Evolutionary conservation across 1,284 basidiomycete genomes (phyloP).

Genomic region (Cryptococcus neoformans): DNA sequence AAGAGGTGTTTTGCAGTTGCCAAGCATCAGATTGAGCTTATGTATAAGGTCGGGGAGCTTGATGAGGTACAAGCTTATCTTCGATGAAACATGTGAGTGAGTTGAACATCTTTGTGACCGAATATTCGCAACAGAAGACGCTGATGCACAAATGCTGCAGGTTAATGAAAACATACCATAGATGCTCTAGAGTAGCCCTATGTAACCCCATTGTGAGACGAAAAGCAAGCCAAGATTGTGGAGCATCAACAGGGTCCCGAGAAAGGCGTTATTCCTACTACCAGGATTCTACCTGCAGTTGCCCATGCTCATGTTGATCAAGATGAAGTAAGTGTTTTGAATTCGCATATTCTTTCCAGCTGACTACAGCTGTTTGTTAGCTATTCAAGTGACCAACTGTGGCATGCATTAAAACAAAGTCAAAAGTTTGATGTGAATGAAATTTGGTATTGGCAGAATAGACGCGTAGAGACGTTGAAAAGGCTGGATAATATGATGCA

Average conservation of each 20-base stretch:
- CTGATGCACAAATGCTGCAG: slow-evolving; percentile 7
- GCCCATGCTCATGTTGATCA: slow-evolving; percentile 34
- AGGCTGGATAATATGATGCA: background rate
- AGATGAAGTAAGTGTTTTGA: slow-evolving; percentile 16
- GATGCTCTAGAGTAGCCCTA: slow-evolving; percentile 22
- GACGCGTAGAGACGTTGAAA: background rate
- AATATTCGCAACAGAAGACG: background rate
- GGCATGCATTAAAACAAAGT: background rate
- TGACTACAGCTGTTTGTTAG: no score
- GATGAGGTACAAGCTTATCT: slow-evolving; percentile 26
- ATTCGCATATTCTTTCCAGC: no score
- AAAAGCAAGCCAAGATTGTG: slow-evolving; percentile 6
- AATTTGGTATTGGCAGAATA: background rate
- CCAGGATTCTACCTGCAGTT: slow-evolving; percentile 19
- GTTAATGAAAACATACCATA: slow-evolving; percentile 16
- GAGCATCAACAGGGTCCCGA: slow-evolving; percentile 18
- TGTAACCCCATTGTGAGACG: slow-evolving; percentile 28
- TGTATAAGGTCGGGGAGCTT: slow-evolving; percentile 12
- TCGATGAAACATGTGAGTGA: slow-evolving; percentile 21
- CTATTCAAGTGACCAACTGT: background rate
- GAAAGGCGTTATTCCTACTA: slow-evolving; percentile 15
- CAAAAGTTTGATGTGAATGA: background rate
- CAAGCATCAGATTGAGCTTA: slow-evolving; percentile 10
- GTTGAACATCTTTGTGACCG: slow-evolving; percentile 1
- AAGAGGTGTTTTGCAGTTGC: slow-evolving; percentile 21